A percentile compares a stretch with the other conserved stretches of the same genome.
Conservation (phyloP, 1,284 basidiomycete genomes). For the Ceratobasidium sp. region DNA sequence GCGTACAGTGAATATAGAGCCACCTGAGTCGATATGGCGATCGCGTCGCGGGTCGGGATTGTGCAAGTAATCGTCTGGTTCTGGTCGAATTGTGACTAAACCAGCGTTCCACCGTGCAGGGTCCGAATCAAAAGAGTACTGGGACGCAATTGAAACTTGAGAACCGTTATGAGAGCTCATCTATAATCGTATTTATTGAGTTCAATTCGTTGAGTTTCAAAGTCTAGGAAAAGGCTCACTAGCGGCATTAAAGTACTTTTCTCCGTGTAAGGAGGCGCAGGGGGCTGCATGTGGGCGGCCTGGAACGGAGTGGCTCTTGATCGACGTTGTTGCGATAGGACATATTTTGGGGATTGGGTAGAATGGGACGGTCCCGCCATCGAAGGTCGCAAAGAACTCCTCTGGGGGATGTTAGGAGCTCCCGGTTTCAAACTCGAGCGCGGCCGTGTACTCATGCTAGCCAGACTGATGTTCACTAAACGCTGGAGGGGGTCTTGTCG, state of each 20-base stretch:
- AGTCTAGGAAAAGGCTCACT: background rate
- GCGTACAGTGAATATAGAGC: conserved; percentile 58
- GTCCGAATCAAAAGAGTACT: conserved; percentile 49
- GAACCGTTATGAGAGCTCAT: conserved; percentile 13
- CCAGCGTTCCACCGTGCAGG: background rate
- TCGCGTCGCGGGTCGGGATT: conserved; percentile 61
- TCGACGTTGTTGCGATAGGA: background rate
- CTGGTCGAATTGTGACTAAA: conserved; percentile 45
- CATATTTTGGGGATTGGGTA: background rate
- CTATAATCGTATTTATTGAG: background rate
- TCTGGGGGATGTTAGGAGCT: background rate
- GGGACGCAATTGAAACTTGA: conserved; percentile 24
- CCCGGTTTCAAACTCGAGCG: background rate
- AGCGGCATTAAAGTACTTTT: conserved; percentile 1
- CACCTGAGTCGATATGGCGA: conserved; percentile 54
- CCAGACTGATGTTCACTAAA: background rate
- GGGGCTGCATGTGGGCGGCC: conserved; percentile 6
- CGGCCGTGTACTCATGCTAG: conserved; percentile 3
- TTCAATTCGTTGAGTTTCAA: background rate
- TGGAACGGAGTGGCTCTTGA: background rate
- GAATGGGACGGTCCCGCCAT: background rate
- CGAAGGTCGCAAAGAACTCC: conserved; percentile 4
- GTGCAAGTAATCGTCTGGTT: conserved; percentile 62
- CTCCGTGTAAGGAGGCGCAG: background rate
- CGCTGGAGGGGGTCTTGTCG: background rate